phyloP scores from a whole-genome alignment of 495 filamentous ascomycete species.

The Trichoderma reesei region DNA sequence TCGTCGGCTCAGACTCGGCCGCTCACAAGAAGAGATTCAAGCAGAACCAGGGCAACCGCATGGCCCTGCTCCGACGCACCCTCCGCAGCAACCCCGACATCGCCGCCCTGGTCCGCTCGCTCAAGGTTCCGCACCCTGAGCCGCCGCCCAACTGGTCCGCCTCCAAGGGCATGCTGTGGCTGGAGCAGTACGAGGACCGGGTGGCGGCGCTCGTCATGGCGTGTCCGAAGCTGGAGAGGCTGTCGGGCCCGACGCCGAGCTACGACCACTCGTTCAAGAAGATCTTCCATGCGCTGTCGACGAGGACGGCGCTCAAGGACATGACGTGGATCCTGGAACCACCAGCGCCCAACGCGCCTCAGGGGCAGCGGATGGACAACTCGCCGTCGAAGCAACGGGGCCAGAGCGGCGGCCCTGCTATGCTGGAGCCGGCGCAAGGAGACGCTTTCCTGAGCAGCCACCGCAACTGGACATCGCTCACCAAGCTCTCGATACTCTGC shows the following conservation, averaged over 20 bases:
- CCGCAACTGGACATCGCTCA: conserved; percentile 57
- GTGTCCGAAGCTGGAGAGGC: conserved; percentile 72
- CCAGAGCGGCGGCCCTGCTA: conserved; percentile 34
- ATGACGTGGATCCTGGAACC: conserved; percentile 65
- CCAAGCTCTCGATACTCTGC: conserved; percentile 67
- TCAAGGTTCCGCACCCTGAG: conserved; percentile 62
- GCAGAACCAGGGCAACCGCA: conserved; percentile 53
- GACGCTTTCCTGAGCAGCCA: conserved; percentile 63
- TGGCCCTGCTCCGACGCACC: conserved; percentile 68
- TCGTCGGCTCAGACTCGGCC: conserved; percentile 58
- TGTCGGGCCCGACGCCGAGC: conserved; percentile 59
- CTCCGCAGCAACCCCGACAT: conserved; percentile 58
- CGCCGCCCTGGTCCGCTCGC: conserved; percentile 60
- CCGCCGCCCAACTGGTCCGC: conserved; percentile 16
- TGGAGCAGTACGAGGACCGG: conserved; percentile 57
- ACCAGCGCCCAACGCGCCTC: conserved; percentile 15
- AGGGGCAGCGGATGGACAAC: neutral
- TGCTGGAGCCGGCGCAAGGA: conserved; percentile 50
- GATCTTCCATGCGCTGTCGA: conserved; percentile 68
- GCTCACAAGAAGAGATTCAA: conserved; percentile 55
- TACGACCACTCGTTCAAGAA: conserved; percentile 68
- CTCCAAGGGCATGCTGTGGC: conserved; percentile 9
- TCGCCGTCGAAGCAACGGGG: neutral
- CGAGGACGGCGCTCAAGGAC: conserved; percentile 61
- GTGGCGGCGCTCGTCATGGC: conserved; percentile 74